phyloP scores from a whole-genome alignment of 306 rosid genomes.

The Dryas drummondii region DNA sequence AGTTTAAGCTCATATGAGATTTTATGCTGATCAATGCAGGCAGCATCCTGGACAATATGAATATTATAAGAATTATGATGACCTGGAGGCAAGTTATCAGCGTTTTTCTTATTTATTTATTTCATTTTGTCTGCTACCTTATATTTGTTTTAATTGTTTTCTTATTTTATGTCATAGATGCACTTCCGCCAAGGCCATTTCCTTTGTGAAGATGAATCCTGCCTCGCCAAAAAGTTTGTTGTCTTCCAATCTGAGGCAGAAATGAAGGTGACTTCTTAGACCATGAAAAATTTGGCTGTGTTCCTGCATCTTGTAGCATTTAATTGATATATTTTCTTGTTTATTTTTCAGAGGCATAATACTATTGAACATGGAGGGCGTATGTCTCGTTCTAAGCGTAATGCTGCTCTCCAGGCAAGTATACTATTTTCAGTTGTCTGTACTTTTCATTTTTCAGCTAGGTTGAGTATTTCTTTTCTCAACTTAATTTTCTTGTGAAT shows the following conservation, averaged over 20 bases:
- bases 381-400: constrained; percentile 91
- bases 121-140: not conserved
- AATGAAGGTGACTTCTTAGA: constrained; percentile 71
- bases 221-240: constrained; percentile 81
- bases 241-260: constrained; percentile 85
- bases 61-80: constrained; percentile 85
- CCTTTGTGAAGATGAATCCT: constrained; percentile 93
- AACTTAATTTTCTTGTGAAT: not conserved
- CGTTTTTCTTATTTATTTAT: not conserved
- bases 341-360: constrained; percentile 72
- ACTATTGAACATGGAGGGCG: constrained; percentile 90
- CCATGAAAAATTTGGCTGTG: constrained; percentile 7
- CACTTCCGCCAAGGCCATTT: constrained; percentile 91
- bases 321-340: constrained; percentile 1
- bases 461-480: not conserved
- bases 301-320: constrained; percentile 7
- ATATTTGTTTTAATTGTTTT: not conserved
- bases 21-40: constrained; percentile 47
- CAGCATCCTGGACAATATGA: constrained; percentile 87
- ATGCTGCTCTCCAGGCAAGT: constrained; percentile 89
- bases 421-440: not conserved
- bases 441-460: not conserved
- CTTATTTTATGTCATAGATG: constrained; percentile 41
- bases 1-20: not conserved
- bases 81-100: constrained; percentile 76